Conservation (phyloP, 768 basidiomycete species). For the Mycena sanguinolenta region DNA sequence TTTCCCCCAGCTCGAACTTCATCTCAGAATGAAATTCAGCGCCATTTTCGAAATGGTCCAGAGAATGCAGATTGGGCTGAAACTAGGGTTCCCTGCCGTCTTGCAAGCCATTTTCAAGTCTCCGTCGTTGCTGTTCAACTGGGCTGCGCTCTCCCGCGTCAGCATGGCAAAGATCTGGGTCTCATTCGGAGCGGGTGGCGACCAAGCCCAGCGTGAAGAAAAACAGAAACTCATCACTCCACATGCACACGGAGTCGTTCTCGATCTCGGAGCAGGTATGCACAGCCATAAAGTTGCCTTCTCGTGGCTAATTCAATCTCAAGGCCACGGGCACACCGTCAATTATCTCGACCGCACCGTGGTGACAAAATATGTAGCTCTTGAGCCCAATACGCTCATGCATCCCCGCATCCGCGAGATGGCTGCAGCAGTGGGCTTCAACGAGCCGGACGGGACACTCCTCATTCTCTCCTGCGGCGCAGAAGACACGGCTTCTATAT, state of each 20-base stretch:
- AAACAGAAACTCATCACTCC: slow-evolving; percentile 66
- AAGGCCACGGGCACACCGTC: slow-evolving; percentile 74
- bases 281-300: slow-evolving; percentile 34
- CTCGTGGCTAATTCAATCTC: neutral
- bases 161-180: slow-evolving; percentile 74
- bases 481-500: slow-evolving; percentile 66
- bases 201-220: slow-evolving; percentile 52
- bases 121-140: slow-evolving; percentile 63
- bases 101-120: slow-evolving; percentile 35
- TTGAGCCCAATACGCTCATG: slow-evolving; percentile 80
- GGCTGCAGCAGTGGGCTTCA: slow-evolving; percentile 66
- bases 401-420: slow-evolving; percentile 64
- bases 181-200: slow-evolving; percentile 60
- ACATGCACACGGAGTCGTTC: slow-evolving; percentile 70
- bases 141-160: slow-evolving; percentile 59
- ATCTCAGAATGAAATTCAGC: slow-evolving; percentile 22
- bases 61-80: slow-evolving; percentile 51
- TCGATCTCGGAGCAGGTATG: slow-evolving; percentile 83
- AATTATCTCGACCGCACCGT: slow-evolving; percentile 68
- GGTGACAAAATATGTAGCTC: slow-evolving; percentile 76
- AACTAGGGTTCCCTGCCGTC: slow-evolving; percentile 61
- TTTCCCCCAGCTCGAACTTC: neutral
- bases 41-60: slow-evolving; percentile 12
- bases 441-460: slow-evolving; percentile 65
- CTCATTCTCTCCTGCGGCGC: slow-evolving; percentile 75